A percentile compares a stretch with the other conserved stretches of the same genome.
phyloP scores from a whole-genome alignment of 495 filamentous ascomycete genomes.

The Thermothielavioides terrestris region DNA sequence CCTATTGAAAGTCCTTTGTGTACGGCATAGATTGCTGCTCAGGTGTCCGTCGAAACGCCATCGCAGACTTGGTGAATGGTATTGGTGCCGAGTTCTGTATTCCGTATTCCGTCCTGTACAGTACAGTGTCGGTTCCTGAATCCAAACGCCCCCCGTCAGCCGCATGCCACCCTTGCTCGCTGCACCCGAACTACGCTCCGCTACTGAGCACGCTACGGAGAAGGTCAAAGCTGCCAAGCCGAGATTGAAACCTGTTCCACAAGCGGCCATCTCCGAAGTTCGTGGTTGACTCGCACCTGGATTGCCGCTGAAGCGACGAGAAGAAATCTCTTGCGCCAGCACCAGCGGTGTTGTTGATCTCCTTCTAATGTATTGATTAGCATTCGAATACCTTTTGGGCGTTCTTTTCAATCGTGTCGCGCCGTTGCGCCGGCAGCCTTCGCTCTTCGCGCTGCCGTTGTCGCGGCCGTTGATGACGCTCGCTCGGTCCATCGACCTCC shows the following conservation, averaged over 20 bases:
- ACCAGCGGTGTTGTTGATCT: slow-evolving; percentile 9
- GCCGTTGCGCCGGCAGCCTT: neutral
- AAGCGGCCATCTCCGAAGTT: slow-evolving; percentile 9
- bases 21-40: too few relatives aligned
- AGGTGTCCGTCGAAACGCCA: too few relatives aligned
- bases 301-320: slow-evolving; percentile 3
- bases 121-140: too few relatives aligned
- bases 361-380: slow-evolving; percentile 13
- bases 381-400: neutral
- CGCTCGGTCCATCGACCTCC: slow-evolving; percentile 13
- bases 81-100: too few relatives aligned
- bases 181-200: neutral
- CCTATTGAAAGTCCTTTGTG: too few relatives aligned
- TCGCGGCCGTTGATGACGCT: slow-evolving; percentile 19
- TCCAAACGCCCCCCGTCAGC: slow-evolving; percentile 2
- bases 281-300: too few relatives aligned
- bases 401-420: neutral
- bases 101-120: too few relatives aligned
- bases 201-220: neutral
- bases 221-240: neutral
- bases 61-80: too few relatives aligned
- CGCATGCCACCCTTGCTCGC: slow-evolving; percentile 8
- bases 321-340: slow-evolving; percentile 1
- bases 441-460: neutral
- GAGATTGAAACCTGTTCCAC: slow-evolving; percentile 26